These are phyloP conservation scores for Orobanche coerulescens DNA, from an alignment of 257 asterid genomes.

Conservation along the genomic window DNA sequence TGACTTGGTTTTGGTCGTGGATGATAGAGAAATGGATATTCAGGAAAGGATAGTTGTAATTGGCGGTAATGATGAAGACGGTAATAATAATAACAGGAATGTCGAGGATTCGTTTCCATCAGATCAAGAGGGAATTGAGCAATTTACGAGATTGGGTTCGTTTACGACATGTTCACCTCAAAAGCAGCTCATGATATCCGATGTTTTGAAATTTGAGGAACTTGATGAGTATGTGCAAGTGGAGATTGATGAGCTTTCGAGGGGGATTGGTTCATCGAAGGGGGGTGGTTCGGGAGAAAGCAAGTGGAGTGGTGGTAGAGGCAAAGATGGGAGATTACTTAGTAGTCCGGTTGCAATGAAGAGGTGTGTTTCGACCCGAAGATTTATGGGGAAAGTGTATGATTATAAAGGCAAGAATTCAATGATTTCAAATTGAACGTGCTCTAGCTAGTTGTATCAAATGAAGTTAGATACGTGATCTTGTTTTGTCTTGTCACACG, in stretches of 20 bases:
- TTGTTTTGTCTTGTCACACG: constrained; percentile 13
- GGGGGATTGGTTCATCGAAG: constrained; percentile 37
- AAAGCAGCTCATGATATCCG: constrained; percentile 28
- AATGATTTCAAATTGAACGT: constrained; percentile 28
- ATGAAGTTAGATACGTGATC: constrained; percentile 11
- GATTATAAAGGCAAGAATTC: constrained; percentile 42
- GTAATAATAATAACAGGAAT: too few relatives aligned
- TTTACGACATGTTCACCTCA: constrained; percentile 16
- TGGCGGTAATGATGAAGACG: constrained; percentile 10
- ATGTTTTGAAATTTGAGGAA: constrained; percentile 30
- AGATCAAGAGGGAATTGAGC: constrained; percentile 22
- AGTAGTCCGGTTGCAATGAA: constrained; percentile 31
- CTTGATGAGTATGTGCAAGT: constrained; percentile 23
- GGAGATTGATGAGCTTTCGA: constrained; percentile 24
- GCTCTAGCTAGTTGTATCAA: neutral
- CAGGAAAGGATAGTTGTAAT: constrained; percentile 25
- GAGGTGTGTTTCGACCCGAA: constrained; percentile 44
- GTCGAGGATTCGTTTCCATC: neutral
- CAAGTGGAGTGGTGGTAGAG: neutral
- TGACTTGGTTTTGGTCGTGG: constrained; percentile 49
- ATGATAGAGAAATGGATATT: constrained; percentile 29
- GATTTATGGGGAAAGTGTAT: constrained; percentile 31
- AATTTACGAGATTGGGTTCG: constrained; percentile 38
- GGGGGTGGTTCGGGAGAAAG: constrained; percentile 16
- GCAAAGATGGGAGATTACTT: constrained; percentile 18